Evolutionary conservation across 177 flowering plant species (phyloP).

Genomic region (Vitis hybrid): DNA sequence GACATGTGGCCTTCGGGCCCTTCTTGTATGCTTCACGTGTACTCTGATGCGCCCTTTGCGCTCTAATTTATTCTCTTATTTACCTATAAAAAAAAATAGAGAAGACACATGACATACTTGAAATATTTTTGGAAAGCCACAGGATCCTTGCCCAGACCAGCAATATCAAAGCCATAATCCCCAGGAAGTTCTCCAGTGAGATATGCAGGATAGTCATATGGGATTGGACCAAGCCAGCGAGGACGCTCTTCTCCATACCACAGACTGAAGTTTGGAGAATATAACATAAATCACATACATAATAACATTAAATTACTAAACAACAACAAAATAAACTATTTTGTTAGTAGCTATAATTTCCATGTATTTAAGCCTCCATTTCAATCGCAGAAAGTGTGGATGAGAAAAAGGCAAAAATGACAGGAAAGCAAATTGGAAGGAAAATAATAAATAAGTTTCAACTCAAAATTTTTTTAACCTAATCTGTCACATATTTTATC

Average conservation of each 20-base stretch:
- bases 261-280: constrained; percentile 37
- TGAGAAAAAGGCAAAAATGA: too few species aligned
- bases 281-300: not conserved
- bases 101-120: constrained; percentile 48
- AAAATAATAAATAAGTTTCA: too few species aligned
- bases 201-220: constrained; percentile 76
- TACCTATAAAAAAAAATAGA: not conserved
- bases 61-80: too few species aligned
- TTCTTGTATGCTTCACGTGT: too few species aligned
- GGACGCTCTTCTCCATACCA: constrained; percentile 97
- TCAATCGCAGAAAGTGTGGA: too few species aligned
- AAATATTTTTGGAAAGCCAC: constrained; percentile 66
- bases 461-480: too few species aligned
- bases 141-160: constrained; percentile 77
- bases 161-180: constrained; percentile 96
- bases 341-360: too few species aligned
- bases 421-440: too few species aligned
- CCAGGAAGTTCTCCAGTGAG: constrained; percentile 93
- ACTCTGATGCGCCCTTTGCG: too few species aligned
- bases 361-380: too few species aligned
- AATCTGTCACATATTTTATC: too few species aligned
- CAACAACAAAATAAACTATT: not conserved
- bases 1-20: too few species aligned
- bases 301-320: not conserved
- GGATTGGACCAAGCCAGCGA: constrained; percentile 96